Conservation (phyloP, 2,329 filamentous ascomycete species). For the Penicillium hordei region DNA sequence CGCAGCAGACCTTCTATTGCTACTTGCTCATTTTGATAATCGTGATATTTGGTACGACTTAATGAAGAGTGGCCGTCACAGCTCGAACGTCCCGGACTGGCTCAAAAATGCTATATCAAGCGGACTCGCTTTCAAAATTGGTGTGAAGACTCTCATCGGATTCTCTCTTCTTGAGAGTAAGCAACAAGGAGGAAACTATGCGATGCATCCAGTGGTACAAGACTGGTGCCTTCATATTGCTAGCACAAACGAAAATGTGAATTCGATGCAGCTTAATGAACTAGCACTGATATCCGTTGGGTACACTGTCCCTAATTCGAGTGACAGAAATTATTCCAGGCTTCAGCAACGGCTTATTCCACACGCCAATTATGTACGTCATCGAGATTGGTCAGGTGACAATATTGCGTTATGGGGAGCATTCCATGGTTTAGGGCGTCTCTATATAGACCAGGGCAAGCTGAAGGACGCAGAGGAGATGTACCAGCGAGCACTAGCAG, state of each 20-base stretch:
- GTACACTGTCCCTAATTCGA: slow-evolving; percentile 4
- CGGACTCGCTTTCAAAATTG: slow-evolving; percentile 21
- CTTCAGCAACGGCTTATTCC: slow-evolving; percentile 22
- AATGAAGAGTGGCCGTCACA: slow-evolving; percentile 21
- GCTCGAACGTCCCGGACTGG: slow-evolving; percentile 20
- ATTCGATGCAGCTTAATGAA: slow-evolving; percentile 6
- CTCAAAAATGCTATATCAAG: slow-evolving; percentile 17
- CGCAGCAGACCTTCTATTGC: slow-evolving; percentile 39
- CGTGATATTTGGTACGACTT: slow-evolving; percentile 50
- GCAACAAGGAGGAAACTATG: slow-evolving; percentile 27
- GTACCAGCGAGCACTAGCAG: slow-evolving; percentile 16
- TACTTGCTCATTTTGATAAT: slow-evolving; percentile 48
- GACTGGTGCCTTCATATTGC: slow-evolving; percentile 21
- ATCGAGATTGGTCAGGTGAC: not conserved
- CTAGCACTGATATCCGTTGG: slow-evolving; percentile 21
- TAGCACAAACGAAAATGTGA: slow-evolving; percentile 2
- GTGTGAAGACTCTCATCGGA: slow-evolving; percentile 22
- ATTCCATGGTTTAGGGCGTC: slow-evolving; percentile 12
- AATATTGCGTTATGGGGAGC: slow-evolving; percentile 9
- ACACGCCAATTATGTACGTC: slow-evolving; percentile 17
- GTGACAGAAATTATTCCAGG: slow-evolving; percentile 9
- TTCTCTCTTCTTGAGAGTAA: slow-evolving; percentile 31
- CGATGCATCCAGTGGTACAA: slow-evolving; percentile 31
- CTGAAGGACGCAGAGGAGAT: slow-evolving; percentile 22
- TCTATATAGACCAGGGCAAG: slow-evolving; percentile 21